A percentile compares a stretch with the other conserved stretches of the same genome.
Conservation (phyloP, 2,329 filamentous ascomycete species). For the Xylariaceae sp. region DNA sequence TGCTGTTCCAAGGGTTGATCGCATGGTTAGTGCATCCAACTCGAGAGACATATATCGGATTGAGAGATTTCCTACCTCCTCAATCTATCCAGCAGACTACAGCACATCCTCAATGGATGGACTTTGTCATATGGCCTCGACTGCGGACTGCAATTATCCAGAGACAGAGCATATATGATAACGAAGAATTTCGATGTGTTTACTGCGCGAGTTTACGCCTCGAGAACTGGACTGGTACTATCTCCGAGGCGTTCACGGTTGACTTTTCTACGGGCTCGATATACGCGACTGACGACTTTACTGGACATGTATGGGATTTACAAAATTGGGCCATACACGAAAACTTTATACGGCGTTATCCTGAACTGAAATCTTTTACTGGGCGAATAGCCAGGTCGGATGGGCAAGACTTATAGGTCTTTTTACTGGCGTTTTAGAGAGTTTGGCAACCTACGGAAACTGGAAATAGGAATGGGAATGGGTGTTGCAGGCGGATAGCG, state of each 20-base stretch:
- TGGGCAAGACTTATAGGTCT: background rate
- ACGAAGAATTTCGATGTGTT: constrained; percentile 33
- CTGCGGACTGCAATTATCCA: constrained; percentile 34
- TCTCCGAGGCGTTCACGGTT: constrained; percentile 22
- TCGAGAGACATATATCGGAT: constrained; percentile 25
- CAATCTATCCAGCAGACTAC: constrained; percentile 26
- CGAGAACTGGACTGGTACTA: constrained; percentile 32
- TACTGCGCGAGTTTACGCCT: constrained; percentile 33
- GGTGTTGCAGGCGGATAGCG: background rate
- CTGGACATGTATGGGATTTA: constrained; percentile 22
- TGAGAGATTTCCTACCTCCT: constrained; percentile 23
- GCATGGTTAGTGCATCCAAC: constrained; percentile 31
- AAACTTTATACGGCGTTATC: constrained; percentile 26
- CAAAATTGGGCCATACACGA: constrained; percentile 27
- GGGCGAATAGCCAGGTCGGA: background rate
- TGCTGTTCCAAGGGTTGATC: constrained; percentile 30
- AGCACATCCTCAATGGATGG: constrained; percentile 32
- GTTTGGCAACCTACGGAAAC: background rate
- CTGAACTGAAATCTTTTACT: constrained; percentile 19
- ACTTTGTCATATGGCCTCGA: constrained; percentile 31
- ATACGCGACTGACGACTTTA: constrained; percentile 24
- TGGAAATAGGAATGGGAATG: background rate
- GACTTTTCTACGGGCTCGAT: constrained; percentile 26
- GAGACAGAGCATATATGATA: constrained; percentile 35
- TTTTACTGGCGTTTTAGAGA: background rate